Evolutionary conservation across 169 alveolate genomes (phyloP), one percentile per base, ranked within the genome.

Genomic region (Plasmodium yoelii): DNA sequence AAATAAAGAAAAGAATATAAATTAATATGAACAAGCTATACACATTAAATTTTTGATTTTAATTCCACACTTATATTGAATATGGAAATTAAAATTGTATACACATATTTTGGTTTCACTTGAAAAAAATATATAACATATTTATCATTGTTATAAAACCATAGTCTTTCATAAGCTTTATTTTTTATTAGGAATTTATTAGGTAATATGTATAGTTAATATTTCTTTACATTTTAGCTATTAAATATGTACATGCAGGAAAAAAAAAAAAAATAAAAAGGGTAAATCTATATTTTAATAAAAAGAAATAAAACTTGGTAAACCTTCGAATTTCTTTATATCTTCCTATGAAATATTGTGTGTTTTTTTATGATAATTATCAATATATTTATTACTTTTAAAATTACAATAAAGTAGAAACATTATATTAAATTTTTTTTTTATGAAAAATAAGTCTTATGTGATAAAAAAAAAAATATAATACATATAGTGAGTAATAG

Each of bases 191-290:
- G 22, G 7, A 42, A 9, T 34, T 55, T 34, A 53, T 15, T 59
- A 28, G 55, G 42, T 12, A 53, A 71, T 71, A 71, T 18, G 46
- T 44, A 71, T 8, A 51, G 46, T 34, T 15, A 34, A 71, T 51
- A 18, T 49, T 71, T 19, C 44, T 71, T 55, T 57, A 55, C 57
- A 26, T 72, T 72, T 72, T 72, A 42, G 64, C 65, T 72, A n/a
- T 39, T 47, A 72, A 15, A 46, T 47, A 44, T 39, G 59, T 12
- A 72, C 64, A 72, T 72, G 65, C 64, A 72, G 47, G 51, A 72
- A 56, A 72, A 72, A 72, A 56, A 72, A 72, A 72, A 72, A 72
- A 72, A 72, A 68, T 10, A 44, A 46, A 46, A 69, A n/a, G 53
- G 69, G 87, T 6, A 72, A 59, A 72, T 57, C 87, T 72, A 55